phyloP scores from a whole-genome alignment of 1,139 yeast species.

The Saccharomyces hybrid region DNA sequence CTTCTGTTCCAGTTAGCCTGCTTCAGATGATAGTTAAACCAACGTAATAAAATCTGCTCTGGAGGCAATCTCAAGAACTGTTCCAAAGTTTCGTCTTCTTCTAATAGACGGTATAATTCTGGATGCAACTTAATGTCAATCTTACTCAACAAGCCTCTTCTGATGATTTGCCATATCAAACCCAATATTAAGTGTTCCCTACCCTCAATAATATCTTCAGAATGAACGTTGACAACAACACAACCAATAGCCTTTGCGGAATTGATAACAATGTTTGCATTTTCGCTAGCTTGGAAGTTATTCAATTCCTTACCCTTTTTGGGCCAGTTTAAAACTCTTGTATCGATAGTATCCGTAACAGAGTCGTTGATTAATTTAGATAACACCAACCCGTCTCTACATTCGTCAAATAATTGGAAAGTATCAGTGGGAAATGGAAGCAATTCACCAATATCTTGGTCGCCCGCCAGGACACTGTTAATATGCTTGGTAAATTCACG shows the following conservation, averaged over 20 bases:
- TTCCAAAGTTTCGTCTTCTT: slow-evolving; percentile 94
- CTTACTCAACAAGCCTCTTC: slow-evolving; percentile 89
- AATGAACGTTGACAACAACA: slow-evolving; percentile 93
- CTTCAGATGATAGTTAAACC: slow-evolving; percentile 95
- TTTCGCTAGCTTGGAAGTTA: slow-evolving; percentile 92
- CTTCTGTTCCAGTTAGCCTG: slow-evolving; percentile 89
- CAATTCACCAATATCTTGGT: slow-evolving; percentile 72
- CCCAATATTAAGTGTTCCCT: slow-evolving; percentile 94
- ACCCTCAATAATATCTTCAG: slow-evolving; percentile 96
- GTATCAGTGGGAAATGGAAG: slow-evolving; percentile 91
- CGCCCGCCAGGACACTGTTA: slow-evolving; percentile 88
- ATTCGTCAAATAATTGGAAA: slow-evolving; percentile 93
- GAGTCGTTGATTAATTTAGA: slow-evolving; percentile 94
- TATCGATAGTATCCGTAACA: slow-evolving; percentile 96
- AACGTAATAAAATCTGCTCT: slow-evolving; percentile 89
- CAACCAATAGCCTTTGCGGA: slow-evolving; percentile 99
- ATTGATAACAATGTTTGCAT: slow-evolving; percentile 93
- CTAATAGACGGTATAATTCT: slow-evolving; percentile 86
- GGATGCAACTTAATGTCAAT: slow-evolving; percentile 96
- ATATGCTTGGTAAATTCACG: slow-evolving; percentile 93
- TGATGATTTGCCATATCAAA: slow-evolving; percentile 94
- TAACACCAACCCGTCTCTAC: slow-evolving; percentile 88
- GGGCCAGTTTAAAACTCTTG: slow-evolving; percentile 89
- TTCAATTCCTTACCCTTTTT: slow-evolving; percentile 76
- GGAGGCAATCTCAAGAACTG: slow-evolving; percentile 95